These are phyloP conservation scores for Phytophthora sansomeana DNA, from an alignment of 352 stramenopile species.

Conservation along the genomic window DNA sequence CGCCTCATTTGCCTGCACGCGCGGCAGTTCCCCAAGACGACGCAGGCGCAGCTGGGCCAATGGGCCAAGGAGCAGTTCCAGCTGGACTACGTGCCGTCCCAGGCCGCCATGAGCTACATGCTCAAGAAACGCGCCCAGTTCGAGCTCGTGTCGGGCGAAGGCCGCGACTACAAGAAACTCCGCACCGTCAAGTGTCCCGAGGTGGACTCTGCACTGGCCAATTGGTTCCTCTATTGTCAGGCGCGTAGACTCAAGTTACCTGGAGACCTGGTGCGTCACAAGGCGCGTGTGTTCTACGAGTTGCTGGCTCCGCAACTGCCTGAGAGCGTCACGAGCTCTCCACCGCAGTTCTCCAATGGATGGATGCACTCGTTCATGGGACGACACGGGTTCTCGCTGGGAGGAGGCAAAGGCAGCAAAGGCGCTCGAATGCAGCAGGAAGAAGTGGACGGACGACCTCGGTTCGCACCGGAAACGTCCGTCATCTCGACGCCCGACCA, in stretches of 20 bases:
- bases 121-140: slow-evolving; percentile 78
- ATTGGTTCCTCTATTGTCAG: slow-evolving; percentile 85
- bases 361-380: slow-evolving; percentile 89
- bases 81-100: slow-evolving; percentile 69
- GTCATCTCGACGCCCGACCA: slow-evolving; percentile 59
- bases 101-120: slow-evolving; percentile 86
- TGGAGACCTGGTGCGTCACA: slow-evolving; percentile 80
- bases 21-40: slow-evolving; percentile 74
- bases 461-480: slow-evolving; percentile 40
- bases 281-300: slow-evolving; percentile 74
- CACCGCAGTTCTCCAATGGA: slow-evolving; percentile 87
- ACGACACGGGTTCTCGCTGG: slow-evolving; percentile 68
- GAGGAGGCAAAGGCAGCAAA: slow-evolving; percentile 36
- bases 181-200: slow-evolving; percentile 81
- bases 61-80: slow-evolving; percentile 80
- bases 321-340: slow-evolving; percentile 38
- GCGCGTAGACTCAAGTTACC: slow-evolving; percentile 63
- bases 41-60: slow-evolving; percentile 74
- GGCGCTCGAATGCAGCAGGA: slow-evolving; percentile 28
- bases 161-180: slow-evolving; percentile 79
- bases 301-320: slow-evolving; percentile 56
- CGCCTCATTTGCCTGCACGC: slow-evolving; percentile 79
- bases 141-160: slow-evolving; percentile 78
- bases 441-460: slow-evolving; percentile 31
- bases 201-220: slow-evolving; percentile 79